Base-by-base conservation (phyloP, 1,284 basidiomycete species). In the Schizopora paradoxa region DNA sequence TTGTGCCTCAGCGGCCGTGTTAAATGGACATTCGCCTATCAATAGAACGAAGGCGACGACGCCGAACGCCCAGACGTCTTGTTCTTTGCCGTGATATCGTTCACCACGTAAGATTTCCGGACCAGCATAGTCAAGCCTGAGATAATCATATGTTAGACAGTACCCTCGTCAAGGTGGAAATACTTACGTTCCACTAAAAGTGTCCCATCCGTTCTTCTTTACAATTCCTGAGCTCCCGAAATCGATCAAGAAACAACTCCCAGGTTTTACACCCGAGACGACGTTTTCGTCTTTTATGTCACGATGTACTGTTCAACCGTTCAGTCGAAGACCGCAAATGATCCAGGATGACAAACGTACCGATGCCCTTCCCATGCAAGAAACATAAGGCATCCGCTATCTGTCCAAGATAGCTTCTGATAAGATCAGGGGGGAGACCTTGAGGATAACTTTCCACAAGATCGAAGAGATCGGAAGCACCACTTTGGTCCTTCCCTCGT, bases 211-310 rank as follows among this genome's bases (percentile, higher is more conserved):
- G 41, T 72, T 69, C 60, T 83, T 86, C 66, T 78, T 85, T 41
- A 92, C 80, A 47, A 94, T 75, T 23, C 92, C 92, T 19, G 91
- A 92, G 57, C 92, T 90, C 54, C 93, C 93, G 64, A 97, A 97
- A 63, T 99, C 95, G 63, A 99, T 99, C 55, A 99, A 67, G 64
- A 98, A 88, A 58, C 89, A 93, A 59, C 81, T 75, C 27, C 82
- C 86, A 50, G 56, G 52, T 11, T 73, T 65, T 34, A 76, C 73
- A 4, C 85, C 86, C 37, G 90, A 72, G 23, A 90, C 82, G 29
- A 99, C 92, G 62, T 99, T 99, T 66, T 99, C 95, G 60, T 99
- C 95, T 67, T 99, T 99, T 66, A 99, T 84, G 61, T 99, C 96
- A 51, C 95, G 90, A 67, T 99, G 95, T 5, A 99, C 94, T 80